These are phyloP conservation scores for Paraglomus brasilianum DNA, from an alignment of 192 early-diverging fungal species.

Conservation along the genomic window DNA sequence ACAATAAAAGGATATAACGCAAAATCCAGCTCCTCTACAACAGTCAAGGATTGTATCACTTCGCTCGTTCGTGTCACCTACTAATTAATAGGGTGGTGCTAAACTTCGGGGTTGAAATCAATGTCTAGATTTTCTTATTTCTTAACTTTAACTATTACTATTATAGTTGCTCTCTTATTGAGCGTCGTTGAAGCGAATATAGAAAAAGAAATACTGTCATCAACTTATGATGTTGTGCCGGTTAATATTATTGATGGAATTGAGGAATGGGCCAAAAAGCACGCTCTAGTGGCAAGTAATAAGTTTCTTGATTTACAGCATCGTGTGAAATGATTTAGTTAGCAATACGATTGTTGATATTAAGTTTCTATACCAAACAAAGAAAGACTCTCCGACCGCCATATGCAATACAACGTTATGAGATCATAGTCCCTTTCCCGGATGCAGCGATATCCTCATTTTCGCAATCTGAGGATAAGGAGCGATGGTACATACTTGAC, in stretches of 20 bases:
- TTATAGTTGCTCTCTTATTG: too few species aligned
- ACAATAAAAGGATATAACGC: too few species aligned
- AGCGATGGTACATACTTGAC: slow-evolving; percentile 41
- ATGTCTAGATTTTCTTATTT: too few species aligned
- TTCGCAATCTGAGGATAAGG: neutral
- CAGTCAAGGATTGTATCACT: too few species aligned
- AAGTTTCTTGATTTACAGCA: neutral
- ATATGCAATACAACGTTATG: slow-evolving; percentile 20
- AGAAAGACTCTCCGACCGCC: slow-evolving; percentile 25
- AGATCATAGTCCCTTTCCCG: slow-evolving; percentile 11
- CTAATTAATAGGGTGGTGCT: too few species aligned
- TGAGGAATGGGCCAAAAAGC: neutral
- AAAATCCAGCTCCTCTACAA: too few species aligned
- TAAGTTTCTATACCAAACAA: neutral
- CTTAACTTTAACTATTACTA: too few species aligned
- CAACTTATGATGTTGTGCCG: neutral
- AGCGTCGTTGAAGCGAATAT: slow-evolving; percentile 10
- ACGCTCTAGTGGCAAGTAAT: neutral
- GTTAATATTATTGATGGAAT: neutral
- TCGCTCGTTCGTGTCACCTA: too few species aligned
- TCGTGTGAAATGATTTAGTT: too few species aligned
- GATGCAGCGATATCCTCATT: neutral
- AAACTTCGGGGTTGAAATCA: too few species aligned
- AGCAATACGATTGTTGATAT: neutral
- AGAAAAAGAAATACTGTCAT: slow-evolving; percentile 27